Percentiles rank a stretch among this genome's conserved stretches.
Evolutionary conservation across 139 green algal species (phyloP).

Genomic region (Edaphochlamys debaryana): DNA sequence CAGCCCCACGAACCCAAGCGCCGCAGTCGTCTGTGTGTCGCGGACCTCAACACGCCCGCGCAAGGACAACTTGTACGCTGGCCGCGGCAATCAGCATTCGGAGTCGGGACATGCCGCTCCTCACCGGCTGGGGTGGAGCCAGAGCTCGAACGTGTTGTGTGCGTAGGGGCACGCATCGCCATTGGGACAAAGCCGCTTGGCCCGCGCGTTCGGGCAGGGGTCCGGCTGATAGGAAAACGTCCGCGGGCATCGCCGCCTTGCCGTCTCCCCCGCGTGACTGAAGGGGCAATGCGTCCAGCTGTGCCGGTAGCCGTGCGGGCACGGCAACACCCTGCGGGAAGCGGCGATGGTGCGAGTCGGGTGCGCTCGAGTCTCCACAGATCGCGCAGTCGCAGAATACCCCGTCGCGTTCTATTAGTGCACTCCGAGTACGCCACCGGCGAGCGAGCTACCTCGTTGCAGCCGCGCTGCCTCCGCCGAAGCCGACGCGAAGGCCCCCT

Average conservation of each 20-base stretch:
- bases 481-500: not conserved
- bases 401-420: too few species aligned
- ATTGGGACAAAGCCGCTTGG: constrained; percentile 47
- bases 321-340: constrained; percentile 30
- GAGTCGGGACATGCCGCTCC: too few species aligned
- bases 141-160: constrained; percentile 55
- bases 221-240: constrained; percentile 72
- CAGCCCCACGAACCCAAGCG: too few species aligned
- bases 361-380: too few species aligned
- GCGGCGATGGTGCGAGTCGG: too few species aligned
- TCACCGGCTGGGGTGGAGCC: constrained; percentile 42
- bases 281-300: constrained; percentile 91
- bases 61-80: too few species aligned
- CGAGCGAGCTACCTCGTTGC: too few species aligned
- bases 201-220: constrained; percentile 27
- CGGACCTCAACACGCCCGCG: too few species aligned
- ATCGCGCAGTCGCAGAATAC: too few species aligned
- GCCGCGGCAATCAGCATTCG: too few species aligned
- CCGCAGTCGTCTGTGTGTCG: too few species aligned
- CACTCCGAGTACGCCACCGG: too few species aligned
- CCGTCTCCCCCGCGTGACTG: constrained; percentile 92
- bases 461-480: not conserved
- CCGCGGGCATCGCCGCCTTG: constrained; percentile 80
- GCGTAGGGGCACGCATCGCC: constrained; percentile 49
- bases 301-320: constrained; percentile 56